These are phyloP conservation scores for Whalleya microplaca DNA, from an alignment of 2,329 filamentous ascomycete genomes.

Conservation along the genomic window DNA sequence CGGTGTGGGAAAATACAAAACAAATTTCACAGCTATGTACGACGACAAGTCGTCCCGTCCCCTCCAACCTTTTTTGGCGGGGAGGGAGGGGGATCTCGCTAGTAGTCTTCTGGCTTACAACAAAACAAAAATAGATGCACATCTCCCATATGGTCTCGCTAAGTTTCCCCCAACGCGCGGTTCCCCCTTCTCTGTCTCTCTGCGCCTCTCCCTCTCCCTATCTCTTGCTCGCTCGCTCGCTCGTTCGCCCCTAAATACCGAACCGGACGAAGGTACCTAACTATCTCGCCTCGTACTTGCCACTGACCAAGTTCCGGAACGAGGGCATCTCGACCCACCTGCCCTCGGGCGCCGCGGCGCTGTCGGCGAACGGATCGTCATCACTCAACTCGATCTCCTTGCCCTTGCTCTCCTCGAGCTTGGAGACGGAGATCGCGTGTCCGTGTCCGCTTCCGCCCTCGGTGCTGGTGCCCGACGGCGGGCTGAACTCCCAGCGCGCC, in stretches of 20 bases:
- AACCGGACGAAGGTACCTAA: not conserved
- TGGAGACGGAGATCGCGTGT: constrained; percentile 69
- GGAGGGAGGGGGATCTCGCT: constrained; percentile 18
- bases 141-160: constrained; percentile 16
- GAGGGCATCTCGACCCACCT: constrained; percentile 71
- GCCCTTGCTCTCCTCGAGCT: constrained; percentile 56
- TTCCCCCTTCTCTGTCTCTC: not conserved
- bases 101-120: constrained; percentile 24
- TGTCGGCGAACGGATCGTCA: constrained; percentile 72
- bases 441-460: constrained; percentile 48
- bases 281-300: constrained; percentile 69
- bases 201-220: constrained; percentile 3
- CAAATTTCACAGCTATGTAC: not conserved
- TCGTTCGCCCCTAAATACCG: no score
- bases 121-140: constrained; percentile 21
- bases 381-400: constrained; percentile 50
- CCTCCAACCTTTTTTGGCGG: constrained; percentile 21
- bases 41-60: not conserved
- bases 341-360: constrained; percentile 35
- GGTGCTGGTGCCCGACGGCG: constrained; percentile 42
- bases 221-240: constrained; percentile 15
- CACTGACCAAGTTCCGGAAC: constrained; percentile 70
- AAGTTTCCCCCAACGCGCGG: constrained; percentile 3
- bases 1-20: not conserved
- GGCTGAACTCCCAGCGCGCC: constrained; percentile 72